A percentile compares a stretch with the other conserved stretches of the same genome.
Conservation (phyloP, 1,139 yeast genomes). For the Pichia sp. region DNA sequence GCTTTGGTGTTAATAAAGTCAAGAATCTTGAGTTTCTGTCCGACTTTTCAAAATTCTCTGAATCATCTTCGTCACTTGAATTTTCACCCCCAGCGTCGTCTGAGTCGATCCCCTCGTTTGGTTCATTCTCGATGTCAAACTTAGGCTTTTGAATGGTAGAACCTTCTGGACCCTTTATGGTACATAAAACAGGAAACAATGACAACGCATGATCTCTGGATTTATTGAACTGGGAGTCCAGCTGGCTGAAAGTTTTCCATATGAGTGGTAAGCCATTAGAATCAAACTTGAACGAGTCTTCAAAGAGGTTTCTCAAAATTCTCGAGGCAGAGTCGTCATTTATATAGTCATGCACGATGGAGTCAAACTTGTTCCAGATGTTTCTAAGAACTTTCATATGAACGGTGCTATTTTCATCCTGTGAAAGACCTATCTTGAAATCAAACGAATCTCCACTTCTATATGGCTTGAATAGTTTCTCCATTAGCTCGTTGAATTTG, state of each 20-base stretch:
- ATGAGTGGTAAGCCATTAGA: conserved; percentile 70
- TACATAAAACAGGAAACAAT: conserved; percentile 58
- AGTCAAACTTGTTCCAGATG: conserved; percentile 65
- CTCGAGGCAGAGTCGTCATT: conserved; percentile 55
- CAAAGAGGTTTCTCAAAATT: conserved; percentile 67
- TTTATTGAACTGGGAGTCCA: conserved; percentile 58
- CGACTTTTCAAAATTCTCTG: conserved; percentile 29
- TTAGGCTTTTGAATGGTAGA: conserved; percentile 58
- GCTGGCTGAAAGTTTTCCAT: conserved; percentile 71
- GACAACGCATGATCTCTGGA: conserved; percentile 57
- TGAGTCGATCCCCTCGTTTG: conserved; percentile 36
- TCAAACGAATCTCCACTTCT: conserved; percentile 37
- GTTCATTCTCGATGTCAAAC: conserved; percentile 39
- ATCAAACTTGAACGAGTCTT: conserved; percentile 78
- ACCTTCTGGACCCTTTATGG: conserved; percentile 37
- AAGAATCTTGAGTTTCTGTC: conserved; percentile 48
- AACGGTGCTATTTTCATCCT: conserved; percentile 40
- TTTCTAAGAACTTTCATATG: conserved; percentile 43
- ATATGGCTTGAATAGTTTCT: conserved; percentile 20
- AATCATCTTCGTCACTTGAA: conserved; percentile 34
- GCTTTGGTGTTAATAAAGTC: conserved; percentile 53
- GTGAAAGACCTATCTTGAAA: conserved; percentile 59
- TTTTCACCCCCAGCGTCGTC: conserved; percentile 37
- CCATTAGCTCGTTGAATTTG: conserved; percentile 43
- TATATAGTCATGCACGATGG: conserved; percentile 53